phyloP scores from a whole-genome alignment of 352 stramenopile genomes.

The Phytophthora parvispora region DNA sequence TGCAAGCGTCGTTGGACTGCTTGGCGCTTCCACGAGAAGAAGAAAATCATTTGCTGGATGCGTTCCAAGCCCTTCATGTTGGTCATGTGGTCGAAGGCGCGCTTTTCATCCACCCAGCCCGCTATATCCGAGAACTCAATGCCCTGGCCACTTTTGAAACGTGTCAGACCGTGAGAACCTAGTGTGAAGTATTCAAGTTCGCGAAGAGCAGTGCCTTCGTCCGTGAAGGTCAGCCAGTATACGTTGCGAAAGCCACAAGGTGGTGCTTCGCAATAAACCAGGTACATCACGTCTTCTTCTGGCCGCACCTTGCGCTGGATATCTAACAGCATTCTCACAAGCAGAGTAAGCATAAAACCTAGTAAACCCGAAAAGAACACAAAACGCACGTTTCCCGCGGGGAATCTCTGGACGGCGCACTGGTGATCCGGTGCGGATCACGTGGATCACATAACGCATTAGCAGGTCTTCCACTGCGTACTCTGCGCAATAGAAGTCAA shows the following conservation, averaged over 20 bases:
- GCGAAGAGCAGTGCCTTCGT: slow-evolving; percentile 40
- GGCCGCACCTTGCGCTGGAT: slow-evolving; percentile 25
- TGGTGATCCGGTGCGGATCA: slow-evolving; percentile 38
- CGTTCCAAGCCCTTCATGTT: slow-evolving; percentile 67
- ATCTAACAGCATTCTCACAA: slow-evolving; percentile 7
- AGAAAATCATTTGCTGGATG: slow-evolving; percentile 81
- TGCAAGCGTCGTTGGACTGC: slow-evolving; percentile 50
- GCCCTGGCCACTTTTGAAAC: slow-evolving; percentile 47
- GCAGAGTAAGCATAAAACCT: background rate
- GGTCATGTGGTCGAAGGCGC: slow-evolving; percentile 80
- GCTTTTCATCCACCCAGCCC: slow-evolving; percentile 75
- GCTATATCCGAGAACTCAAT: slow-evolving; percentile 66
- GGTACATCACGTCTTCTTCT: slow-evolving; percentile 71
- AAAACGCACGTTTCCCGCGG: slow-evolving; percentile 39
- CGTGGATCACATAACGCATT: slow-evolving; percentile 54
- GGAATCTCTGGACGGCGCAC: slow-evolving; percentile 49
- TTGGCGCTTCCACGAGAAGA: slow-evolving; percentile 78
- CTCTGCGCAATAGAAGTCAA: slow-evolving; percentile 32
- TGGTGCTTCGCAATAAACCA: slow-evolving; percentile 46
- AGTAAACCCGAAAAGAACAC: background rate
- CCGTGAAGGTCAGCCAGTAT: slow-evolving; percentile 68
- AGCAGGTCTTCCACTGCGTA: slow-evolving; percentile 55
- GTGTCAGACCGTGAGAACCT: slow-evolving; percentile 64
- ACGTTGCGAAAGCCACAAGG: slow-evolving; percentile 75
- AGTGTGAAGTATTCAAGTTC: slow-evolving; percentile 65